A percentile compares a stretch with the other conserved stretches of the same genome.
Evolutionary conservation across 495 filamentous ascomycete genomes (phyloP).

Genomic region (Penicillium riverlandense): DNA sequence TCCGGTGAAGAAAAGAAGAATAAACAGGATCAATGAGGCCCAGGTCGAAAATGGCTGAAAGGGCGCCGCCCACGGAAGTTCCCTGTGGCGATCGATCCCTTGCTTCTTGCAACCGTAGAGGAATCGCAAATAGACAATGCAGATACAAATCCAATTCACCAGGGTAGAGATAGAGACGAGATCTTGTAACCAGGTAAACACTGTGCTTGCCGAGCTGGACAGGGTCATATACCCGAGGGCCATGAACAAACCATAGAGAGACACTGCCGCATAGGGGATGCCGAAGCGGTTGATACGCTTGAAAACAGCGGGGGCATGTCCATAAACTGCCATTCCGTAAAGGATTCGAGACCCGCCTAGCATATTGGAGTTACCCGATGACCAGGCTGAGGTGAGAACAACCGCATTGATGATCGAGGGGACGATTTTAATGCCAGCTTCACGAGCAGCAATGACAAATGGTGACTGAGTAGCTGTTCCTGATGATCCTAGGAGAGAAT

Average conservation of each 20-base stretch:
- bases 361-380: slow-evolving; percentile 40
- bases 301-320: slow-evolving; percentile 35
- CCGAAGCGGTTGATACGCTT: slow-evolving; percentile 51
- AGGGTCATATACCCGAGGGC: slow-evolving; percentile 51
- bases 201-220: slow-evolving; percentile 40
- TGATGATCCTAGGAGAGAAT: slow-evolving; percentile 31
- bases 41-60: slow-evolving; percentile 47
- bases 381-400: slow-evolving; percentile 38
- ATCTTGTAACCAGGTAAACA: slow-evolving; percentile 52
- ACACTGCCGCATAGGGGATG: slow-evolving; percentile 47
- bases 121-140: slow-evolving; percentile 49
- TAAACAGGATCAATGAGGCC: slow-evolving; percentile 37
- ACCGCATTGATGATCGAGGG: slow-evolving; percentile 46
- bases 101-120: slow-evolving; percentile 44
- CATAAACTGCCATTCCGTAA: slow-evolving; percentile 34
- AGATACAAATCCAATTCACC: slow-evolving; percentile 49
- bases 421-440: slow-evolving; percentile 30
- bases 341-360: slow-evolving; percentile 39
- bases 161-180: slow-evolving; percentile 46
- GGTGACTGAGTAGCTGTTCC: slow-evolving; percentile 37
- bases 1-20: slow-evolving; percentile 30
- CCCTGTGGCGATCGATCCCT: slow-evolving; percentile 24
- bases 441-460: slow-evolving; percentile 44
- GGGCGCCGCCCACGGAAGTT: slow-evolving; percentile 44
- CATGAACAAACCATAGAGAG: slow-evolving; percentile 42